Conservation (phyloP, 257 asterid genomes). For the Solanum ossicruentum region DNA sequence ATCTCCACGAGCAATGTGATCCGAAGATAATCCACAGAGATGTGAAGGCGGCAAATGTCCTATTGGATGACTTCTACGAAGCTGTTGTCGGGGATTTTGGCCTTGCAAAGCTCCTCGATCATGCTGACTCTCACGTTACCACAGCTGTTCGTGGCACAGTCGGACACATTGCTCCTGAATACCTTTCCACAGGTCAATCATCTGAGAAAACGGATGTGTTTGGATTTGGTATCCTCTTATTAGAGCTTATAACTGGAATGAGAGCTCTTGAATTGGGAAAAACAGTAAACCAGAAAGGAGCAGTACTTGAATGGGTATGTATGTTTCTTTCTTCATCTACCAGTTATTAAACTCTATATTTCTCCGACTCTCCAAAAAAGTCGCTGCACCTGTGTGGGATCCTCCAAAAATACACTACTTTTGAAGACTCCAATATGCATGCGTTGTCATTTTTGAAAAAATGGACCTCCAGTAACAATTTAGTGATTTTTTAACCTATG, state of each 20-base stretch:
- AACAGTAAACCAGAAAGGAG: conserved; percentile 74
- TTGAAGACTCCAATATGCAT: not conserved
- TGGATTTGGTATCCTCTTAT: conserved; percentile 82
- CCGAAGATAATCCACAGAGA: conserved; percentile 96
- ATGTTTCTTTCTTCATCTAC: not conserved
- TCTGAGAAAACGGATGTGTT: conserved; percentile 95
- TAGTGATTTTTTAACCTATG: not conserved
- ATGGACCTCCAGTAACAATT: not conserved
- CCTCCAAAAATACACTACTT: not conserved
- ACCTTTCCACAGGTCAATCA: conserved; percentile 94
- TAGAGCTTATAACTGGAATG: conserved; percentile 94
- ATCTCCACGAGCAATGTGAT: conserved; percentile 96
- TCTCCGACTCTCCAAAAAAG: not conserved
- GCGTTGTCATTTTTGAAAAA: not conserved
- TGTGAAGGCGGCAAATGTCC: conserved; percentile 90
- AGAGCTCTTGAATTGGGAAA: conserved; percentile 86
- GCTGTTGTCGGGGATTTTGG: conserved; percentile 96
- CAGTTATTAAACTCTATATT: not conserved
- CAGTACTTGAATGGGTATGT: conserved; percentile 91
- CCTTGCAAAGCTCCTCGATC: conserved; percentile 90
- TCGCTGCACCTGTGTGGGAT: too few relatives aligned
- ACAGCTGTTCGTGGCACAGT: conserved; percentile 98
- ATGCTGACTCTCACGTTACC: conserved; percentile 88
- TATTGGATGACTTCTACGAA: conserved; percentile 68
- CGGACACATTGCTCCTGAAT: conserved; percentile 94